These are phyloP conservation scores for Halteria grandinella DNA, from an alignment of 73 alveolate genomes.

Conservation along the genomic window DNA sequence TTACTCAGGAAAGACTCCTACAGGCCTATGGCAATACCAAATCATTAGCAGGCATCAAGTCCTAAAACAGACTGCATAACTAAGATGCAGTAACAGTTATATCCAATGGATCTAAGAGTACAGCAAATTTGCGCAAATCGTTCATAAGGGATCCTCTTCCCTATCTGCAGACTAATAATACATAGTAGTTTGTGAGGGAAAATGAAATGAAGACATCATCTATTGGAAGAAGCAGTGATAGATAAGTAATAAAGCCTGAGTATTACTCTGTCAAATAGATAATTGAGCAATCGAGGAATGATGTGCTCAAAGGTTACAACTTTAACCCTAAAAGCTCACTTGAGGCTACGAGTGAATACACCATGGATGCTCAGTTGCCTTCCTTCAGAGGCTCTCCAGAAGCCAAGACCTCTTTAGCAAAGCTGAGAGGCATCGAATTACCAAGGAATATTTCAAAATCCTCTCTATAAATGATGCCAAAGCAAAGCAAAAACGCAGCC, in stretches of 20 bases:
- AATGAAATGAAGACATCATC: background rate
- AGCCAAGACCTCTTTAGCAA: too few species aligned
- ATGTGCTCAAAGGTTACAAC: constrained; percentile 1
- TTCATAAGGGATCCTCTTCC: constrained; percentile 20
- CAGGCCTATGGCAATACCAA: background rate
- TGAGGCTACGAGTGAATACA: too few species aligned
- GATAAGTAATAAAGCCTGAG: background rate
- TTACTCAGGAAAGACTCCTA: too few species aligned
- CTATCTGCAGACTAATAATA: constrained; percentile 3
- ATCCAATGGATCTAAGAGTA: background rate
- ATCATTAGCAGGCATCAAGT: background rate
- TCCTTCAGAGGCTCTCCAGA: too few species aligned
- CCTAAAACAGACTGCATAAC: background rate
- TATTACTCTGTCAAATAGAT: constrained; percentile 23
- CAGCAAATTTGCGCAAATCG: background rate
- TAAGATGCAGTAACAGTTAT: background rate
- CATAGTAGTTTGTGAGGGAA: background rate
- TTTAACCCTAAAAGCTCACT: too few species aligned
- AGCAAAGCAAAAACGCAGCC: too few species aligned
- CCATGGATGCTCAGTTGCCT: too few species aligned
- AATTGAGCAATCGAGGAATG: background rate
- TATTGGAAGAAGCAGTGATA: background rate
- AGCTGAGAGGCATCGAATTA: too few species aligned
- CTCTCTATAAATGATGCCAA: too few species aligned
- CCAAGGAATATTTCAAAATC: too few species aligned